Conservation (phyloP, 73 alveolate genomes). For the Tetrahymena thermophila region DNA sequence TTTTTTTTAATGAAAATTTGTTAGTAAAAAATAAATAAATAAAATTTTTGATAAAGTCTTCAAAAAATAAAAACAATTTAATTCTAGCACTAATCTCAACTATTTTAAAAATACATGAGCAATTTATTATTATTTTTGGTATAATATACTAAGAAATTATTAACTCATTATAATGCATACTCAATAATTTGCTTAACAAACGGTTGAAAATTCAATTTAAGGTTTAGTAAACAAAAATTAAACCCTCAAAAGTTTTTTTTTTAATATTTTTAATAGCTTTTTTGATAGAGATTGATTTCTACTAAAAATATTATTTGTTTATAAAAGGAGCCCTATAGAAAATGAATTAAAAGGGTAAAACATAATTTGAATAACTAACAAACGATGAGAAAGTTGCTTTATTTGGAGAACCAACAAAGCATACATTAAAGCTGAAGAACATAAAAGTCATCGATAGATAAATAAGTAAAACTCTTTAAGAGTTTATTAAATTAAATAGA, state of each 20-base stretch:
- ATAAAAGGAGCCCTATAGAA: background rate
- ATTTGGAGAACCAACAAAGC: background rate
- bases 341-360: background rate
- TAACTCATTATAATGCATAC: too few relatives aligned
- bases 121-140: too few relatives aligned
- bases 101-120: too few relatives aligned
- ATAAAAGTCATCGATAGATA: background rate
- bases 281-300: background rate
- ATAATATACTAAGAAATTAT: too few relatives aligned
- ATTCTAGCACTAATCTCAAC: too few relatives aligned
- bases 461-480: background rate
- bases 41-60: background rate
- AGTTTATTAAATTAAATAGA: background rate
- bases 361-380: background rate
- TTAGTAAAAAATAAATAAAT: too few relatives aligned
- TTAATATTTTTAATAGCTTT: too few relatives aligned
- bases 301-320: background rate
- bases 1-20: background rate
- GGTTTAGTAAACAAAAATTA: background rate
- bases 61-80: background rate
- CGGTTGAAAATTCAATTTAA: background rate
- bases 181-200: too few relatives aligned
- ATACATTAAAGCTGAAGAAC: background rate
- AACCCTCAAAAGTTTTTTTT: background rate
- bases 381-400: background rate